phyloP scores from a whole-genome alignment of 1,284 basidiomycete genomes.

The Kwoniella shivajii region DNA sequence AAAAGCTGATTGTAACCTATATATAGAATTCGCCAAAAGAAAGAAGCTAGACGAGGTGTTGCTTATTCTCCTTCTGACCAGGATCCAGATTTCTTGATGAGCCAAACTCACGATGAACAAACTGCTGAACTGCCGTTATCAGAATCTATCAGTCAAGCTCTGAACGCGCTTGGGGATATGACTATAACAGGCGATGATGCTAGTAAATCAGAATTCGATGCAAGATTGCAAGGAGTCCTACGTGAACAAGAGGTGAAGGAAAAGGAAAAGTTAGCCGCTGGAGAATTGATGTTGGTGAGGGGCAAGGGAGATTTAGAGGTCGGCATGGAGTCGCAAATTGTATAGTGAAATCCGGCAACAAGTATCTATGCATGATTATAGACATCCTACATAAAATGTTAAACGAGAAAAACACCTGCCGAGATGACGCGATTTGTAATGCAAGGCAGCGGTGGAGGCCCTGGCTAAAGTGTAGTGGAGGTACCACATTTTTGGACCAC shows the following conservation, averaged over 20 bases:
- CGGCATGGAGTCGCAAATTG: not conserved
- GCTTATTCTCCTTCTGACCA: conserved; percentile 17
- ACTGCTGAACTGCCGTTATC: not conserved
- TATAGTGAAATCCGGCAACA: not conserved
- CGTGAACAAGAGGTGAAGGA: conserved; percentile 10
- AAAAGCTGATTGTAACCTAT: not conserved
- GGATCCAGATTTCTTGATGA: not conserved
- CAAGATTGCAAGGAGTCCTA: conserved; percentile 1
- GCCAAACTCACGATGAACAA: conserved; percentile 11
- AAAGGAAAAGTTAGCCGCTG: conserved; percentile 15
- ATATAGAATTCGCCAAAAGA: conserved; percentile 34
- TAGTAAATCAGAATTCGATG: not conserved
- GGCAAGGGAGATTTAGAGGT: conserved; percentile 13
- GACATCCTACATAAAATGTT: too few relatives aligned
- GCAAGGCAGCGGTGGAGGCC: too few relatives aligned
- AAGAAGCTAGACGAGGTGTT: conserved; percentile 33
- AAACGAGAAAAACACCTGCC: too few relatives aligned
- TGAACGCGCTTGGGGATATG: not conserved
- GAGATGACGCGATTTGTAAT: too few relatives aligned
- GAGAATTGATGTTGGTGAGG: conserved; percentile 10
- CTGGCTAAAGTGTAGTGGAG: too few relatives aligned
- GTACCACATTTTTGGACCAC: too few relatives aligned
- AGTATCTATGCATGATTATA: too few relatives aligned
- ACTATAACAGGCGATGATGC: not conserved
- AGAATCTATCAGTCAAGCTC: not conserved